Evolutionary conservation across 441 rosid genomes (phyloP), one percentile per base, ranked within the genome.

Genomic region (Dalechampia spathulata): DNA sequence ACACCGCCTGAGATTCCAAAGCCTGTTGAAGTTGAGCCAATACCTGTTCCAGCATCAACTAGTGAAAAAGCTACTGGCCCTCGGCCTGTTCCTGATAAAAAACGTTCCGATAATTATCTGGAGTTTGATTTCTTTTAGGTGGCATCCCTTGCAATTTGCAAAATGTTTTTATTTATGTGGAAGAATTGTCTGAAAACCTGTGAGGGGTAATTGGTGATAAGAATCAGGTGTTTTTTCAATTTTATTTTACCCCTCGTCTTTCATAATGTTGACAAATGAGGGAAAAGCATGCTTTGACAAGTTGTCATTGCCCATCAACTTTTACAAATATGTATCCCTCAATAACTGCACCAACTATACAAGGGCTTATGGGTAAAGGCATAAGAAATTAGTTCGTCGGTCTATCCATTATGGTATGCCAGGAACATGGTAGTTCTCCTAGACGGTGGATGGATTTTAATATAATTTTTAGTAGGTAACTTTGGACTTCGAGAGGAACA

Each of bases 101-200:
- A 79, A 75, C 87, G 84, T 70, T 75, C 87, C 32, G 90, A 81
- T 71, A 91, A 87, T 65, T 91, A 91, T 74, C 80, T 85, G 63
- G 95, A 91, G 75, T 91, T 91, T 63, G 98, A 91, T 81, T 87
- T 91, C 96, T 91, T 91, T 83, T 87, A 85, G 88, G 41, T 37
- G 42, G 22, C 56, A 53, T 59, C 63, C 55, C 49, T 63, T 60
- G 72, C 62, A 49, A 52, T 37, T 47, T 46, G 69, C 62, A 68
- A 43, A 58, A 61, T 64, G 68, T 69, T 66, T 71, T 60, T 47
- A 46, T 65, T 72, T 64, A 67, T 52, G 47, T 47, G 57, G 49
- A 57, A 65, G 68, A 55, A 73, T 44, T 62, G 67, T 67, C 54
- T 57, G 57, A 68, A n/a, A n/a, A 73, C 70, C 66, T 64, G 57